Conservation (phyloP, 2,329 filamentous ascomycete genomes). For the Nemania serpens region DNA sequence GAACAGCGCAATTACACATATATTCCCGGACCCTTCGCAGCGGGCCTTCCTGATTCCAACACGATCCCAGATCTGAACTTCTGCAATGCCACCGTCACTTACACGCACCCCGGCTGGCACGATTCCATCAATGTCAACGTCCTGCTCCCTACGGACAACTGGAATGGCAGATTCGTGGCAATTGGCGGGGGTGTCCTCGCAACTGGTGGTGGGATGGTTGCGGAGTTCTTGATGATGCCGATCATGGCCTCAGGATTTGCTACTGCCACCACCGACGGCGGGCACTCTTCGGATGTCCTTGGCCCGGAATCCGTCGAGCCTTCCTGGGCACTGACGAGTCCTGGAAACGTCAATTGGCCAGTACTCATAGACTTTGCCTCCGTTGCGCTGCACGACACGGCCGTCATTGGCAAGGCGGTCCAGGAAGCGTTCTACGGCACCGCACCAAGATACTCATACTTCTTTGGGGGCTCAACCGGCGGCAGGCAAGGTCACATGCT, state of each 20-base stretch:
- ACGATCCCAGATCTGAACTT: conserved; percentile 28
- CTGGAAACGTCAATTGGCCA: conserved; percentile 10
- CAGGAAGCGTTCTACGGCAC: conserved; percentile 3
- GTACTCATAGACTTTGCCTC: conserved; percentile 8
- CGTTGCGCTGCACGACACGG: conserved; percentile 7
- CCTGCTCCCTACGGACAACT: conserved; percentile 36
- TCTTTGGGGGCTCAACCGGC: conserved; percentile 5
- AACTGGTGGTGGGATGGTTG: conserved; percentile 19
- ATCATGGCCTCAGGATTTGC: conserved; percentile 26
- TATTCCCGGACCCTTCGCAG: conserved; percentile 6
- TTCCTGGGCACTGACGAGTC: conserved; percentile 28
- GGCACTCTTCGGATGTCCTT: conserved; percentile 36
- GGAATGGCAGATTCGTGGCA: conserved; percentile 46
- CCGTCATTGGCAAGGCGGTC: conserved; percentile 7
- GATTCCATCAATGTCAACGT: conserved; percentile 45
- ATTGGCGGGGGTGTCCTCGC: conserved; percentile 44
- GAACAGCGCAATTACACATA: conserved; percentile 16
- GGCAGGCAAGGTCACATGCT: conserved; percentile 10
- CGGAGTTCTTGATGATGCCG: conserved; percentile 14
- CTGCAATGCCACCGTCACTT: conserved; percentile 50
- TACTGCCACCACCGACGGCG: conserved; percentile 32
- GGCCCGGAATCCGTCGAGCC: background rate
- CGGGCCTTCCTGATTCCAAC: background rate
- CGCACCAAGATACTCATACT: conserved; percentile 8
- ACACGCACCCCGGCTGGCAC: conserved; percentile 48